A percentile compares a stretch with the other conserved stretches of the same genome.
phyloP scores from a whole-genome alignment of 2,329 filamentous ascomycete species.

The Chalara sp. region DNA sequence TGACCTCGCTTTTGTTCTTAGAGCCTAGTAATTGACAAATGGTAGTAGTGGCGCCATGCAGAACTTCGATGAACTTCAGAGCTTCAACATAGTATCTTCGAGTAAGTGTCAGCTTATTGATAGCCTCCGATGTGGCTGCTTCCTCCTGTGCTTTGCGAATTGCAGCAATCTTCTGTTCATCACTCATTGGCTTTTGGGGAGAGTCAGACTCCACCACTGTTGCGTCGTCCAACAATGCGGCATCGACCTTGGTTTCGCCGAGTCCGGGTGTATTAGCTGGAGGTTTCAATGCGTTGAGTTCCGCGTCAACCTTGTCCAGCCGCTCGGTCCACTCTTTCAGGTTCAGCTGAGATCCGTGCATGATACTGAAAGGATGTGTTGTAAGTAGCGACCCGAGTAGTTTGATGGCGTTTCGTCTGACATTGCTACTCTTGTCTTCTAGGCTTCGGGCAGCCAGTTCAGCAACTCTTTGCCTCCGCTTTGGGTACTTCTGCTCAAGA shows the following conservation, averaged over 20 bases:
- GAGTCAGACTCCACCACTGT: slow-evolving; percentile 67
- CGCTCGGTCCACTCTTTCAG: slow-evolving; percentile 80
- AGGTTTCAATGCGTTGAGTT: slow-evolving; percentile 75
- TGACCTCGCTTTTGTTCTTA: slow-evolving; percentile 96
- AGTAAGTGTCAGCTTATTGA: slow-evolving; percentile 81
- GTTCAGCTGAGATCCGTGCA: slow-evolving; percentile 82
- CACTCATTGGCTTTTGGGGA: slow-evolving; percentile 67
- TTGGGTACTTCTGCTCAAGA: slow-evolving; percentile 92
- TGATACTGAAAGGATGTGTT: slow-evolving; percentile 87
- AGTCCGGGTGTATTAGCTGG: slow-evolving; percentile 68
- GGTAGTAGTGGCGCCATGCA: slow-evolving; percentile 73
- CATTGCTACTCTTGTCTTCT: slow-evolving; percentile 97
- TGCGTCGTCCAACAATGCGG: slow-evolving; percentile 76
- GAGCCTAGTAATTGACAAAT: slow-evolving; percentile 87
- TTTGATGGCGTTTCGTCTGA: slow-evolving; percentile 91
- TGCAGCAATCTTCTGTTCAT: slow-evolving; percentile 68
- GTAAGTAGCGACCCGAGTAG: slow-evolving; percentile 81
- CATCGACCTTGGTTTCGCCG: slow-evolving; percentile 64
- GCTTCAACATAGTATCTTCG: slow-evolving; percentile 91
- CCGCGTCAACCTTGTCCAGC: slow-evolving; percentile 73
- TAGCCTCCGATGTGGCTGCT: slow-evolving; percentile 79
- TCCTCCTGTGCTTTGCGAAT: slow-evolving; percentile 79
- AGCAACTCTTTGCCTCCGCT: slow-evolving; percentile 78
- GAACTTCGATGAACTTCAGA: slow-evolving; percentile 84
- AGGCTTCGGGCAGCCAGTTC: slow-evolving; percentile 84